Base-by-base conservation (phyloP, 2,329 filamentous ascomycete species). In the Pseudogymnoascus sp. region DNA sequence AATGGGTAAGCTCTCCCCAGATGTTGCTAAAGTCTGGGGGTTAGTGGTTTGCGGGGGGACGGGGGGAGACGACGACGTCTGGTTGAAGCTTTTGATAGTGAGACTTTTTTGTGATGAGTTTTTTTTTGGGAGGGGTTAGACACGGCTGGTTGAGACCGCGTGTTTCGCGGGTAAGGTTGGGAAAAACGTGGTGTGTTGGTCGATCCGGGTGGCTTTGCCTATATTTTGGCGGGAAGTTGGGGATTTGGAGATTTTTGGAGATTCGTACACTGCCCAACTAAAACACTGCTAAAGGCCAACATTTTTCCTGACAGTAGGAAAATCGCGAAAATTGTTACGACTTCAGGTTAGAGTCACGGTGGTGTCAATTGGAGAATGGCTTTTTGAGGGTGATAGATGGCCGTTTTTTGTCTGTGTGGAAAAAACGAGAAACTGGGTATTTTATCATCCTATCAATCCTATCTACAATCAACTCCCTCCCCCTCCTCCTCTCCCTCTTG, bases 391-490 rank as follows among this genome's bases (percentile, higher is more conserved):
- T 43, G 39, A 43, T 43, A 25, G 39, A 43, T 41, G 39, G 18
- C 39, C 39, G 39, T 43, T 43, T 43, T 43, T 25, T 43, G 18
- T 22, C 20, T 43, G 39, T 38, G 35, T 22, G 11, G 11, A 43
- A 43, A 41, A 43, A 43, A 43, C 20, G 39, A 18, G 39, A 43
- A 43, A 43, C 39, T 43, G 39, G 39, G 39, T 43, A 43, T 43
- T 43, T 43, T 43, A 43, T 43, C 39, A 43, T 43, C 39, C 39
- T 43, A 43, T 43, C 39, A 43, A 43, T 43, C 39, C 39, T 43
- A 43, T 43, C 39, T 43, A 43, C 39, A 43, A 20, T 4, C 20
- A 8, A n/a, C n/a, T n/a, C n/a, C n/a, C n/a, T n/a, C 5, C 20
- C 8, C 38, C 9, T 14, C 16, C 18, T 11, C 16, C 16, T 9